Base-by-base conservation (phyloP, 176 grass and related monocot species). In the Poa pratensis region DNA sequence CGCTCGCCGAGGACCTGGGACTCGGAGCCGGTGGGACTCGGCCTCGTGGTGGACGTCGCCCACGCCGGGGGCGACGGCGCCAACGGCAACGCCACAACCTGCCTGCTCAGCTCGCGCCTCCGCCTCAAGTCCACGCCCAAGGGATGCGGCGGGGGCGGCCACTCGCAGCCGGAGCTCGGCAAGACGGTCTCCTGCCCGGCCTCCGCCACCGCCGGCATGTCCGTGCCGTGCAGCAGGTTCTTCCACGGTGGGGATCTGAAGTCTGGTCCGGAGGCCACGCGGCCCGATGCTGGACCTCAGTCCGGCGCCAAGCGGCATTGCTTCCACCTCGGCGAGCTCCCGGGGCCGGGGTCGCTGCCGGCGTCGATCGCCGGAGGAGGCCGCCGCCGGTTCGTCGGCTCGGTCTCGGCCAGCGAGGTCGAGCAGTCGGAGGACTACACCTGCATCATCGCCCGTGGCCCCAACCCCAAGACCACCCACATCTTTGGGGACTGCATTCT, bases 351-450 rank as follows among this genome's bases (percentile, higher is more conserved):
- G 2, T 96, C 97, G 0, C 83, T 96, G 42, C 94, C 91, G n/a
- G 60, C 88, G 48, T 94, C 91, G 1, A 63, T 84, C 17, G 20
- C 84, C 72, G 55, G 2, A 17, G 77, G 76, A 5, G 59, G 4
- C 61, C 62, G 62, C 5, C 61, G 26, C 61, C 61, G 61, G 14
- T 64, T 64, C 68, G 16, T 92, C 52, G 87, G 85, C 46, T 92
- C 91, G 13, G 85, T 98, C 17, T 95, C 95, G 3, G 93, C 91
- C 15, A 98, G 87, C 50, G 97, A 92, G 82, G 96, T 99, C 20
- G 97, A 96, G 84, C 94, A 94, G 78, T 99, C 97, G 80, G 97
- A 99, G 86, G 97, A 99, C 80, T 99, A 99, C 77, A 99, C 97
- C 6, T 84, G 97, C 90, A 92, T 99, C 74, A 99, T 91, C 32